phyloP scores from a whole-genome alignment of 148 eudicot genomes.

The Vaccinium myrtillus region DNA sequence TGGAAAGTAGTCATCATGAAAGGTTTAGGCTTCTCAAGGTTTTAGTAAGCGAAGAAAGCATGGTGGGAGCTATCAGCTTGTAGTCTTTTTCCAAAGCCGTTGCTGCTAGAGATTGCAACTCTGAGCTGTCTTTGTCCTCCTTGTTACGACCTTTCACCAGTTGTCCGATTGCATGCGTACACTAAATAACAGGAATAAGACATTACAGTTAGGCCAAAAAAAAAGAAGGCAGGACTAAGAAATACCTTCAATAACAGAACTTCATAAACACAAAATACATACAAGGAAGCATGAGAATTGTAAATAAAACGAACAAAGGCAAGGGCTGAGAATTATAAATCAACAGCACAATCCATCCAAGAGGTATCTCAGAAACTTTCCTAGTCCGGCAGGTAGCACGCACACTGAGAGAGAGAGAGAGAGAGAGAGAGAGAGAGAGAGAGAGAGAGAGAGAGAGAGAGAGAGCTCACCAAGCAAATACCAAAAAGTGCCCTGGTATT shows the following conservation, averaged over 20 bases:
- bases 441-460: background rate
- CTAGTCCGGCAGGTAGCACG: background rate
- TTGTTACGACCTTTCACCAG: constrained; percentile 82
- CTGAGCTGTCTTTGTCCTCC: constrained; percentile 71
- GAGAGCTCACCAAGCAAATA: constrained; percentile 69
- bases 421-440: background rate
- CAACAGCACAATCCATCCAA: background rate
- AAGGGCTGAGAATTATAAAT: background rate
- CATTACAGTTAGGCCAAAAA: background rate
- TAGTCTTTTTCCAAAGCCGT: constrained; percentile 73
- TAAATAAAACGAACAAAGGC: background rate
- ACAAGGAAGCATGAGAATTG: background rate
- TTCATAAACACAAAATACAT: background rate
- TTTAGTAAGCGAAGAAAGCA: constrained; percentile 59
- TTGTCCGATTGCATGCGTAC: constrained; percentile 65
- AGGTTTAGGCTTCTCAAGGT: constrained; percentile 67
- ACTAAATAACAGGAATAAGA: constrained; percentile 36
- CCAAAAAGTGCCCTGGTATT: constrained; percentile 88
- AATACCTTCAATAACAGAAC: background rate
- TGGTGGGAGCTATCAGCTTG: constrained; percentile 64
- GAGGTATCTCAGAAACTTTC: background rate
- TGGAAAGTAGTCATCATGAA: constrained; percentile 22
- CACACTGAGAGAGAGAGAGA: background rate
- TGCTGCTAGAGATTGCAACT: constrained; percentile 72
- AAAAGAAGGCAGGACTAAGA: background rate